These are phyloP conservation scores for Rhizopus microsporus DNA, from an alignment of 371 early-diverging fungal genomes.

Conservation along the genomic window DNA sequence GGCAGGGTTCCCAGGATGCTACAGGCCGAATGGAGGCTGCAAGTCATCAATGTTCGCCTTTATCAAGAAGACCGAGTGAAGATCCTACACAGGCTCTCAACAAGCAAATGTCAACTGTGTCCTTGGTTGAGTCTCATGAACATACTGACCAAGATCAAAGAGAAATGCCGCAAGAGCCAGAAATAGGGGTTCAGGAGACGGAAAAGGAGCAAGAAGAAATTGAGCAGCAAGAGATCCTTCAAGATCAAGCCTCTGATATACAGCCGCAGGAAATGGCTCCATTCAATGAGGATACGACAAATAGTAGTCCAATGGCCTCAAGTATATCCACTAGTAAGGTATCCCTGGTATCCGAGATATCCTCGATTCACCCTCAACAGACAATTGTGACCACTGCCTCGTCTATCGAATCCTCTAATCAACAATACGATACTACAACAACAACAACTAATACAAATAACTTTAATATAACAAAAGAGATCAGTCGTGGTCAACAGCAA, in stretches of 20 bases:
- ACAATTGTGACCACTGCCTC: constrained; percentile 1
- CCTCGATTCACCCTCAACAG: constrained; percentile 1
- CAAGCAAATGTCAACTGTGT: constrained; percentile 20
- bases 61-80: constrained; percentile 18
- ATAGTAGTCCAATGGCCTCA: not conserved
- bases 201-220: not conserved
- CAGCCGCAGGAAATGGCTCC: not conserved
- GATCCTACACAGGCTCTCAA: constrained; percentile 2
- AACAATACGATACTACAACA: constrained; percentile 5
- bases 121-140: constrained; percentile 11
- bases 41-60: constrained; percentile 3
- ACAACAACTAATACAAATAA: not conserved
- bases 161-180: not conserved
- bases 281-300: not conserved
- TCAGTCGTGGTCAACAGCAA: not conserved
- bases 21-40: constrained; percentile 4
- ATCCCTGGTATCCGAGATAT: not conserved
- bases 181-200: not conserved
- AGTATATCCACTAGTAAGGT: constrained; percentile 2
- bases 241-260: not conserved
- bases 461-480: not conserved
- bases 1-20: constrained; percentile 13
- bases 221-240: not conserved
- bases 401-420: constrained; percentile 3
- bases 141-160: not conserved